Evolutionary conservation across 129 eudicot species (phyloP).

Genomic region (Flaveria trinervia): DNA sequence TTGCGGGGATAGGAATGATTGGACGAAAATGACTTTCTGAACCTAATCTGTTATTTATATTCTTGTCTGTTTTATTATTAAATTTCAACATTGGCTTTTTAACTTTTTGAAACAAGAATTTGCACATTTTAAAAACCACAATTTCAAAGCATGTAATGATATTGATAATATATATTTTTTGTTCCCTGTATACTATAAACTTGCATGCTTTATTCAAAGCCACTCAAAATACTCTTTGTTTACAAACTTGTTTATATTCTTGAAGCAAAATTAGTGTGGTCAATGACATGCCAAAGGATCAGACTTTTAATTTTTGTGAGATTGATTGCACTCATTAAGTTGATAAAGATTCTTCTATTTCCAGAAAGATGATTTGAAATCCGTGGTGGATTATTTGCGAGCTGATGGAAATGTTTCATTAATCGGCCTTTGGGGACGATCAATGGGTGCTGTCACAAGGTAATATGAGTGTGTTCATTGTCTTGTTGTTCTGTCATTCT

Average conservation of each 20-base stretch:
- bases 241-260: neutral
- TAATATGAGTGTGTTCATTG: constrained; percentile 15
- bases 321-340: neutral
- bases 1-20: too few species aligned
- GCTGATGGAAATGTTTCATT: constrained; percentile 82
- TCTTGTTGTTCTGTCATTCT: neutral
- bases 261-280: neutral
- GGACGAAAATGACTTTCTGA: too few species aligned
- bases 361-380: constrained; percentile 90
- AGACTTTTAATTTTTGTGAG: constrained; percentile 4
- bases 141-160: neutral
- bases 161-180: neutral
- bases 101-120: neutral
- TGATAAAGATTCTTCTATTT: constrained; percentile 26
- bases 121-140: neutral
- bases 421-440: constrained; percentile 98
- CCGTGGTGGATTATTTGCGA: constrained; percentile 83
- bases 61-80: too few species aligned
- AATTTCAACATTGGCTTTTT: too few species aligned
- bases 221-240: neutral
- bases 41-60: too few species aligned
- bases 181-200: neutral
- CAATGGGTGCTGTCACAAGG: constrained; percentile 99
- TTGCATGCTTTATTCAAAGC: neutral
- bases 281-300: neutral